Evolutionary conservation across 108 stramenopile species (phyloP), one percentile per base, ranked within the genome.

Genomic region (Cyclotella cryptica): DNA sequence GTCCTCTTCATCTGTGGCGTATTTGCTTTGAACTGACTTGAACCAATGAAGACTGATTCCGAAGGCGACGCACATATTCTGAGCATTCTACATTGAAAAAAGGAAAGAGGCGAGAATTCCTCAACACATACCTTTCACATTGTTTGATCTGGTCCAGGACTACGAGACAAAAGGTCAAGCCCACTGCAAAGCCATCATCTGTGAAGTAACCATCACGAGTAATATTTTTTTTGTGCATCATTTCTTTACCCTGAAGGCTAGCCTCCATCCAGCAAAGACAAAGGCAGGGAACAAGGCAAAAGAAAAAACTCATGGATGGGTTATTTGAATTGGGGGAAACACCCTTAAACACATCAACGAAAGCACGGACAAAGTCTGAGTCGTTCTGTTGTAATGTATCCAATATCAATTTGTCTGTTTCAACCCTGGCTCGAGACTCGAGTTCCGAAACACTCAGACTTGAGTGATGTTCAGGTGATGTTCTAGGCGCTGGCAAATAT

Each of bases 141-240:
- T 69, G 62, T 45, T 74, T 72, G 17, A 63, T 46, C 71, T 92
- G 89, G 58, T 73, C 69, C 14, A 88, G 43, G 59, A 85, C 69
- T 14, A 80, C 47, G 6, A 93, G 71, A 24, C 85, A 35, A 63
- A 88, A 93, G 17, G 88, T 85, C 24, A 88, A 64, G 19, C 92
- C 92, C 21, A 90, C 49, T 21, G 89, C 87, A 61, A 90, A 93
- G 21, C 92, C 92, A 81, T 93, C 92, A 70, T 93, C 89, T 12
- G 84, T 85, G 60, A 84, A 93, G 62, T 87, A 93, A 19, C 87
- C 89, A 74, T 87, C 89, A 19, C 70, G 43, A 22, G 72, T 76
- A 40, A 82, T 66, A 58, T 86, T 79, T 47, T 82, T 72, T 63
- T 88, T 89, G 63, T 83, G 83, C 86, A 90, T 85, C 79, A 76